These are phyloP conservation scores for Dendrobium catenatum DNA, from an alignment of 106 monocot genomes.

Conservation along the genomic window DNA sequence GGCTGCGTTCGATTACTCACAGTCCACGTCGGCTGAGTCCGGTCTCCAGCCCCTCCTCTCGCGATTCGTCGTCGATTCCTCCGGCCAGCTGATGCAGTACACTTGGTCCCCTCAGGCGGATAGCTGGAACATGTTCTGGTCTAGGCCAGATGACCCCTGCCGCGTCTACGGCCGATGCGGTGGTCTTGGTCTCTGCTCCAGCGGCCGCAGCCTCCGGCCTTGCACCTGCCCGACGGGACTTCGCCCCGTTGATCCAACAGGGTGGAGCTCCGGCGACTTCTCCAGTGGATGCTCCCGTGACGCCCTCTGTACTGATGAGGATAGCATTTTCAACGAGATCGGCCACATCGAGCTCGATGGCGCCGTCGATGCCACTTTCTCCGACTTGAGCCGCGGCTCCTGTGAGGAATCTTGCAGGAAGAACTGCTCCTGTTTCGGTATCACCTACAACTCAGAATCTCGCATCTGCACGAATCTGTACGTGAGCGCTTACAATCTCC, in stretches of 20 bases:
- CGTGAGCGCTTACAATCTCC: constrained; percentile 32
- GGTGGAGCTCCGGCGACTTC: constrained; percentile 41
- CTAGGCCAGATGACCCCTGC: constrained; percentile 37
- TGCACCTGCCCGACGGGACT: constrained; percentile 28
- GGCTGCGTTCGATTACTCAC: constrained; percentile 40
- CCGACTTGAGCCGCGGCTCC: constrained; percentile 7
- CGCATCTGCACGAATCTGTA: constrained; percentile 25
- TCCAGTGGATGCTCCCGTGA: constrained; percentile 22
- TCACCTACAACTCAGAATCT: constrained; percentile 17
- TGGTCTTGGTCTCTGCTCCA: constrained; percentile 34
- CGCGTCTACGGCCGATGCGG: constrained; percentile 48
- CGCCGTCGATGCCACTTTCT: neutral
- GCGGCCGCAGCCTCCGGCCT: constrained; percentile 14
- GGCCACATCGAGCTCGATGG: constrained; percentile 26
- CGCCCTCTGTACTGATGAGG: neutral
- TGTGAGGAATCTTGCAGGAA: constrained; percentile 38
- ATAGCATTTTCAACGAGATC: constrained; percentile 10
- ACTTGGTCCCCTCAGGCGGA: constrained; percentile 54
- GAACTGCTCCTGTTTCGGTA: constrained; percentile 46
- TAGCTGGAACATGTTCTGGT: constrained; percentile 65
- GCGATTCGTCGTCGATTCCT: constrained; percentile 40
- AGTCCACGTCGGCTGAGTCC: constrained; percentile 3
- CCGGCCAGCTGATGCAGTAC: constrained; percentile 54
- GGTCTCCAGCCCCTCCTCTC: constrained; percentile 19
- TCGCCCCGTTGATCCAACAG: constrained; percentile 8